Evolutionary conservation across 768 basidiomycete species (phyloP).

Genomic region (Pilatotrama ljubarskyi): DNA sequence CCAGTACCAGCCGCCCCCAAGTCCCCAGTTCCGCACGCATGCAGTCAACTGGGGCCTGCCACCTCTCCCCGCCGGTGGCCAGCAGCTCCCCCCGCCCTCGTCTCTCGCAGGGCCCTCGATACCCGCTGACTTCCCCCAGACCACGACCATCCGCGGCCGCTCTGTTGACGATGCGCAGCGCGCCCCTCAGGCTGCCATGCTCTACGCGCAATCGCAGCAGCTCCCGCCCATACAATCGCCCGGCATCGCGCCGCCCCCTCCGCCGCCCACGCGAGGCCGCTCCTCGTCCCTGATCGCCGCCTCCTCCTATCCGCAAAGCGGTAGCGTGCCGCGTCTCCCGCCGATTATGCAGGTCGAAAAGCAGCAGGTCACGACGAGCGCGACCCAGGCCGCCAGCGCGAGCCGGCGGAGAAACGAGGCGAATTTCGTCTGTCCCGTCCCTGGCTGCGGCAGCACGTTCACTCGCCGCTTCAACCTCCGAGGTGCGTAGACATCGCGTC

Average conservation of each 20-base stretch:
- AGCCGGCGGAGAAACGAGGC: slow-evolving; percentile 89
- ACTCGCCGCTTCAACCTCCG: slow-evolving; percentile 87
- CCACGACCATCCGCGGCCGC: slow-evolving; percentile 24
- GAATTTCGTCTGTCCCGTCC: slow-evolving; percentile 62
- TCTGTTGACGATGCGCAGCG: slow-evolving; percentile 50
- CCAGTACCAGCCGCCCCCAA: slow-evolving; percentile 6
- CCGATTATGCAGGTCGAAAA: slow-evolving; percentile 91
- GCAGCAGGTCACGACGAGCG: slow-evolving; percentile 92
- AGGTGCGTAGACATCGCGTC: slow-evolving; percentile 48
- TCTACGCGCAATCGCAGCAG: slow-evolving; percentile 45
- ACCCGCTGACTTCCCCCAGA: slow-evolving; percentile 4
- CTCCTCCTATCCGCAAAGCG: slow-evolving; percentile 10
- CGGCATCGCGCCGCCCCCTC: background rate
- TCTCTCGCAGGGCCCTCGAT: slow-evolving; percentile 41
- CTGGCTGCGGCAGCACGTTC: slow-evolving; percentile 41
- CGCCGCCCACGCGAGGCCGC: slow-evolving; percentile 8
- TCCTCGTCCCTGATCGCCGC: slow-evolving; percentile 25
- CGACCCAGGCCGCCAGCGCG: slow-evolving; percentile 89
- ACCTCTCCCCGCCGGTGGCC: background rate
- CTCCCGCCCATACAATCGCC: slow-evolving; percentile 19
- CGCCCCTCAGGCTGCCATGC: slow-evolving; percentile 53
- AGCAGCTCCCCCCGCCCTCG: slow-evolving; percentile 41
- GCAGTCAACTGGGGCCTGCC: slow-evolving; percentile 19
- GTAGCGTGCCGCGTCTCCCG: slow-evolving; percentile 55
- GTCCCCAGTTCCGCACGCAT: slow-evolving; percentile 19